These are phyloP conservation scores for Colletotrichum navitas DNA, from an alignment of 2,329 filamentous ascomycete species.

Conservation along the genomic window DNA sequence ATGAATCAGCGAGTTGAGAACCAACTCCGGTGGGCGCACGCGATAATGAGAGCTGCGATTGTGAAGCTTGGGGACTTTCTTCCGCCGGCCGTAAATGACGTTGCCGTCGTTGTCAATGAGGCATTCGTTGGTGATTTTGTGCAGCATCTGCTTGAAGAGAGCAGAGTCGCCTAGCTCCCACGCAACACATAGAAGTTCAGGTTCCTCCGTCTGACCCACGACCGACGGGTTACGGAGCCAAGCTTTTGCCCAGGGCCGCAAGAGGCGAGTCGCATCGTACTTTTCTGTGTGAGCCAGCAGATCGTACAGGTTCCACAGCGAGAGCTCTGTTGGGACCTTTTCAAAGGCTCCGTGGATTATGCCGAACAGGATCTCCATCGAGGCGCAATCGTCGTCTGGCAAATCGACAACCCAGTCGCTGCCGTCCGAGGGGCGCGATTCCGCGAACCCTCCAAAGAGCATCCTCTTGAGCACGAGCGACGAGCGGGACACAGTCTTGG, in stretches of 20 bases:
- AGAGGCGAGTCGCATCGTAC: background rate
- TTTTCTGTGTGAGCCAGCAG: background rate
- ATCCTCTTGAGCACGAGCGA: constrained; percentile 48
- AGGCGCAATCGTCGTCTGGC: background rate
- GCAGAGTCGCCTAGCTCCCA: background rate
- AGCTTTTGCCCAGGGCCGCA: background rate
- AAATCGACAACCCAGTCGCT: constrained; percentile 3
- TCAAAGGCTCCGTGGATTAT: constrained; percentile 13
- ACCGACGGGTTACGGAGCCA: background rate
- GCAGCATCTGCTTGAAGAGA: background rate
- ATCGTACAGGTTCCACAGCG: background rate
- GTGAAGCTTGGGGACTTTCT: too few relatives aligned
- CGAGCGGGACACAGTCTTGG: constrained; percentile 43
- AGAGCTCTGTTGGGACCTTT: background rate
- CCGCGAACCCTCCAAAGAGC: constrained; percentile 46
- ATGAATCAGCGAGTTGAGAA: background rate
- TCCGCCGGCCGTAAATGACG: background rate
- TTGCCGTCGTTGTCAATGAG: background rate
- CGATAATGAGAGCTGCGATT: too few relatives aligned
- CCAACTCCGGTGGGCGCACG: background rate
- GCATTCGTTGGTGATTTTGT: background rate
- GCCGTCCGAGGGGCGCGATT: constrained; percentile 39
- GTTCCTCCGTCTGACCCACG: background rate
- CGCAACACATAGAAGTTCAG: background rate
- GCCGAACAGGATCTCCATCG: background rate